phyloP scores from a whole-genome alignment of 352 stramenopile genomes.

The Phytophthora foliorum region DNA sequence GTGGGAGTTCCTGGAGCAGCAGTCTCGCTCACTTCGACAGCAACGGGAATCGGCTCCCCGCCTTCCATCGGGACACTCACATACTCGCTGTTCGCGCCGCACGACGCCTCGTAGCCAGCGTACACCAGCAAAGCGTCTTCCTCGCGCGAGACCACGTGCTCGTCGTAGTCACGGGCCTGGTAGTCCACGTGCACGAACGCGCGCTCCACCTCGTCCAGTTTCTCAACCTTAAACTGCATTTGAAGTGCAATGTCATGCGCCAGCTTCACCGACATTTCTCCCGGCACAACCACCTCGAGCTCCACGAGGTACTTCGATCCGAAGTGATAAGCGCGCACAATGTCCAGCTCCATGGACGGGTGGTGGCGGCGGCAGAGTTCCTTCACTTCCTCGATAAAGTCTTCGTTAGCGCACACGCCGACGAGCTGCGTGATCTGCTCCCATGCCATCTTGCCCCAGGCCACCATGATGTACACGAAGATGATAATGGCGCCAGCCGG shows the following conservation, averaged over 20 bases:
- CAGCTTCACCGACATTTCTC: constrained; percentile 91
- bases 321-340: constrained; percentile 94
- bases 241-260: constrained; percentile 95
- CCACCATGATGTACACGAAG: constrained; percentile 94
- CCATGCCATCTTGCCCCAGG: constrained; percentile 92
- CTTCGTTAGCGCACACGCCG: constrained; percentile 68
- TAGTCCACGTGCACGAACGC: constrained; percentile 98
- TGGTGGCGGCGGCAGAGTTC: constrained; percentile 84
- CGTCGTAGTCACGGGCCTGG: constrained; percentile 80
- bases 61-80: constrained; percentile 35
- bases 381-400: constrained; percentile 93
- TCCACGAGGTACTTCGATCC: constrained; percentile 95
- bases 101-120: constrained; percentile 36
- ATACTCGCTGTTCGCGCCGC: constrained; percentile 23
- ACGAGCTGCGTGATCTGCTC: constrained; percentile 93
- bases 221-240: constrained; percentile 96
- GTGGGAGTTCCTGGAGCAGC: constrained; percentile 31
- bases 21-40: constrained; percentile 40
- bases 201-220: constrained; percentile 91
- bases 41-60: constrained; percentile 26
- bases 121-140: constrained; percentile 63
- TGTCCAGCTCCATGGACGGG: constrained; percentile 86
- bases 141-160: constrained; percentile 69
- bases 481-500: constrained; percentile 94
- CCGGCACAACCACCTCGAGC: constrained; percentile 93